phyloP scores from a whole-genome alignment of 495 filamentous ascomycete species.

The Aspergillus sclerotiicarbonarius region DNA sequence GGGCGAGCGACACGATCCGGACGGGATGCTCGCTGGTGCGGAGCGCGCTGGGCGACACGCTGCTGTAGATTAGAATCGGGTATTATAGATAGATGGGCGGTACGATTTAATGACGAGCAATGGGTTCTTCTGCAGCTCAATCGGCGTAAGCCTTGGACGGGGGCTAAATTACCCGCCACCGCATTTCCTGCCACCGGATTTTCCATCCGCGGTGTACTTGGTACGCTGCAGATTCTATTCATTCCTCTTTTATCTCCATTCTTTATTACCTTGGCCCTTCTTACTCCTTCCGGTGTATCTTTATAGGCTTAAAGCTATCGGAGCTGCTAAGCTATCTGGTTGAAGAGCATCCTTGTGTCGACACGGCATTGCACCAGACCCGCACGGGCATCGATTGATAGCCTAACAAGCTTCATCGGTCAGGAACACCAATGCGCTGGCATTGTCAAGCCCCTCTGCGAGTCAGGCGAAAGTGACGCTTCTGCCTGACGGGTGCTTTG shows the following conservation, averaged over 20 bases:
- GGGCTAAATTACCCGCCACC: not conserved
- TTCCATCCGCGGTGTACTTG: not conserved
- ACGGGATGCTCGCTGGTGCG: conserved; percentile 88
- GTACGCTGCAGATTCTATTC: not conserved
- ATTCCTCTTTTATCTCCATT: not conserved
- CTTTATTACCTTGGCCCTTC: too few species aligned
- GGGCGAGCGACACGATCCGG: conserved; percentile 82
- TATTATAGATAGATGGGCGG: not conserved
- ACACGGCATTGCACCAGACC: too few species aligned
- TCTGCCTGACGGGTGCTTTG: conserved; percentile 6
- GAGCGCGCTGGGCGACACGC: conserved; percentile 86
- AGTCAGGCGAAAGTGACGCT: conserved; percentile 2
- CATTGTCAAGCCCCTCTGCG: not conserved
- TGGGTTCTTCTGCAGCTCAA: not conserved
- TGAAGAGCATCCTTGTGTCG: too few species aligned
- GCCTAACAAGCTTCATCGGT: not conserved
- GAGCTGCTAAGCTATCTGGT: too few species aligned
- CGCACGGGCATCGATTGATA: not conserved
- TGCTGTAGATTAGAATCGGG: conserved; percentile 54
- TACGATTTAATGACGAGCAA: not conserved
- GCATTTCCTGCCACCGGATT: not conserved
- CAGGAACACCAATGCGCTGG: not conserved
- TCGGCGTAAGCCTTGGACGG: not conserved
- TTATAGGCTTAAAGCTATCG: too few species aligned
- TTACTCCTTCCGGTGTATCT: too few species aligned